Evolutionary conservation across 2,329 filamentous ascomycete genomes (phyloP), one percentile per base, ranked within the genome.

Genomic region (Lojkania enalia): DNA sequence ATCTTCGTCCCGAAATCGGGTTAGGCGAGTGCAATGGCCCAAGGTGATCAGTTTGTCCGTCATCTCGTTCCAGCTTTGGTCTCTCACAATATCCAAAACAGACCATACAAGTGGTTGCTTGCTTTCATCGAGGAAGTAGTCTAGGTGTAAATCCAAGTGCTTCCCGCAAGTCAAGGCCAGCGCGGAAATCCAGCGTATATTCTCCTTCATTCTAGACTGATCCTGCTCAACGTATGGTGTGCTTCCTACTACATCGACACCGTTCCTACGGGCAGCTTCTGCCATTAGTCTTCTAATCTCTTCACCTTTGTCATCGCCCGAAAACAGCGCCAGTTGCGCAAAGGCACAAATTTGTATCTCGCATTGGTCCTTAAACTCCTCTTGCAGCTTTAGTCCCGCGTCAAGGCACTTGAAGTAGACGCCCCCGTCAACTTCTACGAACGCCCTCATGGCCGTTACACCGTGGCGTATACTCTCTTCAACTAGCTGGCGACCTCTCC

Each of bases 71-170:
- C 85, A 88, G 2, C 69, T 47, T 19, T 72, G 63, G 11, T 69
- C 62, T 44, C 75, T 72, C 11, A 88, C 69, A 1, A 71, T 64
- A 1, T 76, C 58, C 16, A 88, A 44, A 1, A 83, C 78, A 31
- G 77, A 68, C 70, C 78, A 80, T 0, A 84, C 67, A 42, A 83
- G 67, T 0, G 81, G 71, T 38, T 77, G 72, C 35, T 67, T 74
- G 1, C 60, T 54, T 2, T 67, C 47, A 39, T 84, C 77, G 2
- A 88, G 70, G 44, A 83, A 83, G 62, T 89, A 88, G 63, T 89
- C 86, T 4, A 89, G 74, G 60, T 89, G 86, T 35, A 88, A 82
- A 57, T 89, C 86, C 4, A 89, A 66, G 60, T 86, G 81, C 39
- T 83, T 74, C 2, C 65, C 59, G 29, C 74, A 60, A 16, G 69